Conservation (phyloP, 495 filamentous ascomycete species). For the Aspergillus campestris region DNA sequence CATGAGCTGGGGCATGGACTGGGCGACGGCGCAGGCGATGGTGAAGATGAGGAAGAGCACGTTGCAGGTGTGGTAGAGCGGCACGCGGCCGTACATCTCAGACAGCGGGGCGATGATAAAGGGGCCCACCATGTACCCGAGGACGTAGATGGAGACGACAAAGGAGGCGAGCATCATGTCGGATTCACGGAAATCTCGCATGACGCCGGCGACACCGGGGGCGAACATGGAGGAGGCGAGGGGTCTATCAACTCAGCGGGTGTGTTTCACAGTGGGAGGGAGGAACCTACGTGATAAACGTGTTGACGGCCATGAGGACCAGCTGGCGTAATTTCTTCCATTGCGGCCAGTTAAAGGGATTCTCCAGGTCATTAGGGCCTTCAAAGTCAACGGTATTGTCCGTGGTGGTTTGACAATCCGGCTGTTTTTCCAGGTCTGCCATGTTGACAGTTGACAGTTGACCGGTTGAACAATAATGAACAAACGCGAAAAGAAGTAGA, state of each 20-base stretch:
- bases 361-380: slow-evolving; percentile 47
- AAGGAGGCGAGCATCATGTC: slow-evolving; percentile 25
- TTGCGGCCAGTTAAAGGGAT: slow-evolving; percentile 53
- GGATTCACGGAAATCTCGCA: slow-evolving; percentile 42
- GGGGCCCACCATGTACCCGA: slow-evolving; percentile 29
- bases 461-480: no score
- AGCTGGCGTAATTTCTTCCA: slow-evolving; percentile 40
- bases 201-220: slow-evolving; percentile 46
- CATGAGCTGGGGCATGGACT: slow-evolving; percentile 33
- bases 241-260: slow-evolving; percentile 10
- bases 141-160: slow-evolving; percentile 35
- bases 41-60: slow-evolving; percentile 35
- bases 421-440: no score
- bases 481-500: no score
- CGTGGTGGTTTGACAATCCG: no score
- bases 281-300: slow-evolving; percentile 44
- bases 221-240: slow-evolving; percentile 61
- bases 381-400: slow-evolving; percentile 39
- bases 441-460: no score
- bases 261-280: neutral
- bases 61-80: slow-evolving; percentile 35
- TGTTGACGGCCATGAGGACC: slow-evolving; percentile 39
- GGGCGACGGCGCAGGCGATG: slow-evolving; percentile 36
- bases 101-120: slow-evolving; percentile 35
- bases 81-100: slow-evolving; percentile 36